Evolutionary conservation across 768 basidiomycete genomes (phyloP).

Genomic region (Pisolithus marmoratus): DNA sequence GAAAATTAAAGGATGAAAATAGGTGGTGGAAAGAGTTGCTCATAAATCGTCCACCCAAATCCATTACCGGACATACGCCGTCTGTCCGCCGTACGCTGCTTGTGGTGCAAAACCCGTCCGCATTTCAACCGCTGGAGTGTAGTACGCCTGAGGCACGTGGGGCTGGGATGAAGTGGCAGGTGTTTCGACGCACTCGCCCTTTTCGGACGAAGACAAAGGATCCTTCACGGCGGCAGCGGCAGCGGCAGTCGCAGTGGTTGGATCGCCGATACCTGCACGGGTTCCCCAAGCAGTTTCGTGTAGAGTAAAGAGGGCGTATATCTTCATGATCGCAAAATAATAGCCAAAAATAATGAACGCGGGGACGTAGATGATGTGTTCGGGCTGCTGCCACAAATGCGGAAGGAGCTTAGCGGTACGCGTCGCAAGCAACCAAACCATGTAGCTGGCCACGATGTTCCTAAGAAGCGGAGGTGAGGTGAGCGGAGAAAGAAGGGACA

Average conservation of each 20-base stretch:
- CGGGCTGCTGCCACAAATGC: slow-evolving; percentile 72
- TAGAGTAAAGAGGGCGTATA: slow-evolving; percentile 84
- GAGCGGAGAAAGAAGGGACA: neutral
- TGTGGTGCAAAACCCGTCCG: slow-evolving; percentile 2
- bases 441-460: slow-evolving; percentile 64
- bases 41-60: neutral
- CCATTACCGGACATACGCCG: slow-evolving; percentile 1
- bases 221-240: slow-evolving; percentile 16
- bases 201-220: slow-evolving; percentile 13
- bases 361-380: slow-evolving; percentile 77
- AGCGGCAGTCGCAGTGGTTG: slow-evolving; percentile 68
- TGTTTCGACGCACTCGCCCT: slow-evolving; percentile 11
- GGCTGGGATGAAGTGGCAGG: neutral
- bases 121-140: slow-evolving; percentile 4
- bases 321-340: slow-evolving; percentile 92
- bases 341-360: slow-evolving; percentile 88
- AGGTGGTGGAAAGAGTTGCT: neutral
- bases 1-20: neutral
- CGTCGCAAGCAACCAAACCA: slow-evolving; percentile 65
- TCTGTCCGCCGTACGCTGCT: slow-evolving; percentile 4
- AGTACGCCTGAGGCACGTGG: neutral
- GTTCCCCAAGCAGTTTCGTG: slow-evolving; percentile 98
- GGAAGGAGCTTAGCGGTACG: slow-evolving; percentile 77
- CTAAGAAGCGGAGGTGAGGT: slow-evolving; percentile 26
- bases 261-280: slow-evolving; percentile 89